Conservation (phyloP, 106 monocot genomes). For the Acorus gramineus region DNA sequence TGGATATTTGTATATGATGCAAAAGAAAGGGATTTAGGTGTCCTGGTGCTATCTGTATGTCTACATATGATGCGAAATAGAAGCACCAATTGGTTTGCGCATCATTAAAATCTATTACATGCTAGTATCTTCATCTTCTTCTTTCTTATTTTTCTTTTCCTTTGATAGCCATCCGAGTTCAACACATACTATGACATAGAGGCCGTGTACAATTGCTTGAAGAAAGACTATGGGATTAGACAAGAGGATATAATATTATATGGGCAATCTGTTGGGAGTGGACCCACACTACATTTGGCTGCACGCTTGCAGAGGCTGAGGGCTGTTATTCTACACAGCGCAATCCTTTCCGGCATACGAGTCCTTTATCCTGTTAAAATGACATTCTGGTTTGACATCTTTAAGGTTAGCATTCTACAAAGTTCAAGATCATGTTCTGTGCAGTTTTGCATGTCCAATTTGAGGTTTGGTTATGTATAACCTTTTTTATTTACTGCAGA, state of each 20-base stretch:
- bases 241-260: slow-evolving; percentile 89
- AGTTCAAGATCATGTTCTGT: no score
- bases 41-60: no score
- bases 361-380: slow-evolving; percentile 90
- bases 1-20: no score
- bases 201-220: slow-evolving; percentile 82
- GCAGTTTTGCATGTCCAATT: no score
- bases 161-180: slow-evolving; percentile 75
- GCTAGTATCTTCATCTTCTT: not conserved
- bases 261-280: slow-evolving; percentile 96
- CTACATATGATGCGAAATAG: no score
- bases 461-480: no score
- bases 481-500: slow-evolving; percentile 31
- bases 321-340: slow-evolving; percentile 89
- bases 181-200: slow-evolving; percentile 98
- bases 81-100: no score
- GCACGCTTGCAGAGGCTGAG: slow-evolving; percentile 46
- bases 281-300: slow-evolving; percentile 86
- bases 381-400: slow-evolving; percentile 97
- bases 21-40: no score
- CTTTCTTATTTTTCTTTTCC: not conserved
- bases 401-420: slow-evolving; percentile 33
- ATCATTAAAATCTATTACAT: no score
- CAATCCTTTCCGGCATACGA: slow-evolving; percentile 87
- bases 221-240: slow-evolving; percentile 52